Base-by-base conservation (phyloP, 106 monocot species). In the Hemerocallis citrina region DNA sequence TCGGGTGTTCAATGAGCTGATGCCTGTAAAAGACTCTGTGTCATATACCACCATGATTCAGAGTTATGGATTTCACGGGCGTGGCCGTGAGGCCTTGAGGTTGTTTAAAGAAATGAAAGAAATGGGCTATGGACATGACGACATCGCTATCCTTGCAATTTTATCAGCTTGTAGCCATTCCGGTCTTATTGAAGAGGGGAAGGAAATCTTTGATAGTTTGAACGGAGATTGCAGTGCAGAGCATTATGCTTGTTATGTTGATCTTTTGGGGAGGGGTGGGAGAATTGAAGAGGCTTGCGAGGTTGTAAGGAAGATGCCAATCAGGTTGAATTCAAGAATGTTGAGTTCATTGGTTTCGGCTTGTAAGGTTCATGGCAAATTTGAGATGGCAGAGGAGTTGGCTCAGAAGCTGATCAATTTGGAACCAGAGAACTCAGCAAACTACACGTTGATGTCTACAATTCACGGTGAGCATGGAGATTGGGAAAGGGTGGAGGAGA, bases 21-120 rank as follows among this genome's bases (percentile, higher is more conserved):
- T 89, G 75, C 28, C 9, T 1, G 17, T 14, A 11, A 42, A 54
- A 36, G 75, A 84, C 38, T 35, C 67, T 5, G 68, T 89, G 8
- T 75, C 73, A 0, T 85, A 78, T 70, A 74, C 75, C 10, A 52
- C 72, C 13, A 55, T 85, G 70, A 79, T 81, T 41, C 74, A 77
- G 23, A 67, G 75, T 54, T 78, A 59, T 68, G 89, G 80, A 12
- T 29, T 59, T 32, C 80, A 84, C 61, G 78, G 81, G 2, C 55
- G 38, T 10, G 84, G 89, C 21, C 10, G 55, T 27, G 77, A 69
- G 24, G 56, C 75, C 12, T 9, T 84, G 48, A n/a, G 8, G 14
- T 47, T 84, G 13, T 77, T 62, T n/a, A 24, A 84, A 19, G 70
- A 70, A 34, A 81, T 84, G 84, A 35, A 56, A 34, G 38, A 65